Conservation (phyloP, 495 filamentous ascomycete species). For the Podospora pseudopauciseta region DNA sequence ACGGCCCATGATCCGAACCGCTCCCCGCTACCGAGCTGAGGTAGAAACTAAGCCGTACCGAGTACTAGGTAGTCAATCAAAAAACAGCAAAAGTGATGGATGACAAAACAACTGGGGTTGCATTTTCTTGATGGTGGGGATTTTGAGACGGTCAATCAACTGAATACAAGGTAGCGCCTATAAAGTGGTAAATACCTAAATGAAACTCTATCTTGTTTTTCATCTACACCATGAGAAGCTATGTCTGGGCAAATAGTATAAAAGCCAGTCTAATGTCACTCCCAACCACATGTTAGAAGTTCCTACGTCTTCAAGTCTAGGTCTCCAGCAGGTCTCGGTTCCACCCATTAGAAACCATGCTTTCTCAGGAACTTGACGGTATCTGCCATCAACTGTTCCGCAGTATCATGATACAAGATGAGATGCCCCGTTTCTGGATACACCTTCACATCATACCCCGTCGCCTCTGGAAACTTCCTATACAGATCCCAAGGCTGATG, state of each 20-base stretch:
- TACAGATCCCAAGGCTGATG: not conserved
- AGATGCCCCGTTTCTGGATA: not conserved
- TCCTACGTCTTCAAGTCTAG: not conserved
- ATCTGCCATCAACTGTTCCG: not conserved
- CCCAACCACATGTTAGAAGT: not conserved
- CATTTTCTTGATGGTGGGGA: too few species aligned
- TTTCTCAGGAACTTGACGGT: not conserved
- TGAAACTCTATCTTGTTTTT: too few species aligned
- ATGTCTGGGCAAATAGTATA: too few species aligned
- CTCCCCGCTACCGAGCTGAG: not conserved
- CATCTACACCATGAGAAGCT: too few species aligned
- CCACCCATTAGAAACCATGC: not conserved
- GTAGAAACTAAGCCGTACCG: not conserved
- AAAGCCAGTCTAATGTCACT: not conserved
- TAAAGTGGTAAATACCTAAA: too few species aligned
- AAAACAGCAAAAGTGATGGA: too few species aligned
- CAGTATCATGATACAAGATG: not conserved
- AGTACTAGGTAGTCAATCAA: too few species aligned
- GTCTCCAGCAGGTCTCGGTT: too few species aligned
- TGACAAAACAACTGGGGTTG: too few species aligned
- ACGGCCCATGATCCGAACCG: not conserved
- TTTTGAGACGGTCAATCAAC: too few species aligned
- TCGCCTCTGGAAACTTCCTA: not conserved
- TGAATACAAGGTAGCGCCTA: too few species aligned
- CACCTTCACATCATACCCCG: not conserved